These are phyloP conservation scores for Histomonas meleagridis DNA, from an alignment of 208 protist genomes.

Conservation along the genomic window DNA sequence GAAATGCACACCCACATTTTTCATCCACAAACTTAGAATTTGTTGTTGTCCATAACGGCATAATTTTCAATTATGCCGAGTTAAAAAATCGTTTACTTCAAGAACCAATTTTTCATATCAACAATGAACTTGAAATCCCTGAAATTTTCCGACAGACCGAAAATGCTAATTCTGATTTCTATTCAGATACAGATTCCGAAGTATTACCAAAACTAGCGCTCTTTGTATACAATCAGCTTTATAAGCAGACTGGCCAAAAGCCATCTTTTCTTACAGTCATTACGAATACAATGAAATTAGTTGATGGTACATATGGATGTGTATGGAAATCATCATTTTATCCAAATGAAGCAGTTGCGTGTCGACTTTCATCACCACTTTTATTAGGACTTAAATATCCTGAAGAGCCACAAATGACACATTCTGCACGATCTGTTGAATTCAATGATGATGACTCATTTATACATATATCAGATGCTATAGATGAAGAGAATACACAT, in stretches of 20 bases:
- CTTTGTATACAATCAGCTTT: slow-evolving; percentile 1
- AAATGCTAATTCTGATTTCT: slow-evolving; percentile 44
- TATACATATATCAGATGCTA: background rate
- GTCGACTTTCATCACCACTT: slow-evolving; percentile 54
- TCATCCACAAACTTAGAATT: slow-evolving; percentile 30
- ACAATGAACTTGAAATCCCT: slow-evolving; percentile 29
- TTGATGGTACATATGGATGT: slow-evolving; percentile 58
- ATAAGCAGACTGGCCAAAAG: background rate
- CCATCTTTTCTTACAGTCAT: slow-evolving; percentile 48
- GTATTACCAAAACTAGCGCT: background rate
- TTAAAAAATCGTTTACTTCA: slow-evolving; percentile 42
- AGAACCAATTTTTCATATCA: background rate
- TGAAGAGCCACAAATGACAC: background rate
- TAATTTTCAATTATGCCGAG: slow-evolving; percentile 39
- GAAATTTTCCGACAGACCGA: slow-evolving; percentile 49
- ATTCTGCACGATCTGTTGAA: background rate
- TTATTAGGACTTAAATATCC: slow-evolving; percentile 52
- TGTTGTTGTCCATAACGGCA: slow-evolving; percentile 45
- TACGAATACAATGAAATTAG: slow-evolving; percentile 53
- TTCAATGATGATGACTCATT: background rate
- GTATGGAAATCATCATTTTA: slow-evolving; percentile 53
- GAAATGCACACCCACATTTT: slow-evolving; percentile 44
- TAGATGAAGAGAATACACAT: background rate
- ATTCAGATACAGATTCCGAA: slow-evolving; percentile 36
- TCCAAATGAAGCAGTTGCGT: slow-evolving; percentile 53